Base-by-base conservation (phyloP, 202 grass and related monocot species). In the Elaeis oleifera region DNA sequence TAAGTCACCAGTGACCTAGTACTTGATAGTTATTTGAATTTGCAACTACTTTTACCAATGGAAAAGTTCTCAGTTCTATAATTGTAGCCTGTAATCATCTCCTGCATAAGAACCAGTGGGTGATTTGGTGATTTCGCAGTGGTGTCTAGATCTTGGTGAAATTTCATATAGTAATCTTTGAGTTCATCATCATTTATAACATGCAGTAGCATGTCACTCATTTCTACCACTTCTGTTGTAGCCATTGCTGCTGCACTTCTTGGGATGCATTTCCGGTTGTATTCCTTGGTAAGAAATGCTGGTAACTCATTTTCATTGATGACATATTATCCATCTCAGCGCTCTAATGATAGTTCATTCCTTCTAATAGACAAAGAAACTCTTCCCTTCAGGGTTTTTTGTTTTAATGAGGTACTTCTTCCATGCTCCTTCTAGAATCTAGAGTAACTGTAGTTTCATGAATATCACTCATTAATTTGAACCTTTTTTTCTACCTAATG, bases 301-400 rank as follows among this genome's bases (percentile, higher is more conserved):
- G 6, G 19, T 36, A 17, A 28, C 17, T 6, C 62, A 31, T 5
- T 4, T 5, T 28, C 23, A 24, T 24, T 28, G 27, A 28, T 28
- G 27, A 4, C 27, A 28, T 28, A 31, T 27, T 75, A 22, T 63
- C 56, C 65, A 66, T 29, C 25, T 32, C n/a, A 49, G 15, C 16
- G 36, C 67, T 25, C 26, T 51, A 44, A 25, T 56, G n/a, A 21
- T 6, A 1, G 13, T 78, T 72, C 54, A 15, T 19, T 70, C 65
- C 49, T 59, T n/a, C 65, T 55, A 61, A 69, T 74, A 97, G 92
- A 91, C 92, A 57, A 85, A 77, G 64, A 86, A 81, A 61, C 72
- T 89, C 23, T 81, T 88, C 61, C 92, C 87, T 16, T 85, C 84
- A 74, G 87, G 84, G 16, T 85, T 97, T 65, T 91, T 91, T 52